Evolutionary conservation across 73 alveolate species (phyloP), one percentile per base, ranked within the genome.

Genomic region (Symbiodinium pilosum): DNA sequence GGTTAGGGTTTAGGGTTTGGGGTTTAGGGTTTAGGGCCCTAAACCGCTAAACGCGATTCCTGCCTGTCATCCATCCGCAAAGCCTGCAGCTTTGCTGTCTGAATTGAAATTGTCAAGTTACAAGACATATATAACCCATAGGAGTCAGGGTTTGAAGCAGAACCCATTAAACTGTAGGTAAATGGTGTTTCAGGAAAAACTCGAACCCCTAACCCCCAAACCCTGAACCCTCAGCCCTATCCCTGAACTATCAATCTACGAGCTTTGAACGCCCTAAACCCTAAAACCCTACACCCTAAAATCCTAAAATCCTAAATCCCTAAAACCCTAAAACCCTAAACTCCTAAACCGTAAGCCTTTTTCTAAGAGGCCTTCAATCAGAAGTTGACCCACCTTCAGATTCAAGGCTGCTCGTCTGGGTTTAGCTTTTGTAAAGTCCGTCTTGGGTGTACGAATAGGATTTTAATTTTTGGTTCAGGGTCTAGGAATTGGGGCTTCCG

Each of bases 341-440:
- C 21, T 16, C 28, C 28, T 51, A 51, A 16, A 0, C 68, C 68
- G 21, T 24, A 16, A 16, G 21, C 68, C 68, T 51, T 51, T 24
- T 16, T 51, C 68, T 24, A 16, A 51, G 28, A 87, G 94, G 96
- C 69, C 54, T 89, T 89, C 87, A 89, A 89, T 51, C 43, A 89
- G 88, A 89, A 89, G 52, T 21, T 89, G 81, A 89, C 96, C 12
- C 96, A 89, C 75, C 42, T 89, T 87, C 96, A 89, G 87, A 89
- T 89, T 68, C 96, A 89, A 40, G 75, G 96, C 75, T 47, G 26
- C 38, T 11, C 75, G 36, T 16, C 32, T 56, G 75, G 11, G 32
- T 30, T 34, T 16, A 20, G 75, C 2, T 16, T 56, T 56, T 56
- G 7, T 14, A 47, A 9, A 47, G 21, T 47, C 14, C 14, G 73